Base-by-base conservation (phyloP, 2,329 filamentous ascomycete species). In the Claviceps purpurea region DNA sequence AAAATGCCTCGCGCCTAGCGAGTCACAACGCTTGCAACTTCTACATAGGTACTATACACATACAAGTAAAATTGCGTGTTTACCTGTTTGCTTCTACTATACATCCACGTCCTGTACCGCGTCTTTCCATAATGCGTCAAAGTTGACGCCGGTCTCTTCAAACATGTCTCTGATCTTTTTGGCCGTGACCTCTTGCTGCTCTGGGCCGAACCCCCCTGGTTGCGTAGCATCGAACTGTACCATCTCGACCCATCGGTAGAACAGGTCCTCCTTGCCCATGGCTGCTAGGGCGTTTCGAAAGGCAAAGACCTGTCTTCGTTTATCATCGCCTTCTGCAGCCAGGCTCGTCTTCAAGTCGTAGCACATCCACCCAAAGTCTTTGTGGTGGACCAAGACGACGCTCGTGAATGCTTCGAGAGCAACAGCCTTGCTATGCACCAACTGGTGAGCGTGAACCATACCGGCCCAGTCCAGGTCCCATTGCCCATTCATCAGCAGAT, bases 171-270 rank as follows among this genome's bases (percentile, higher is more conserved):
- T 80, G 49, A 90, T 87, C 68, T 89, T 83, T 56, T 79, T 71
- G 54, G 88, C 87, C 1, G 86, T 84, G 44, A 74, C 77, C 52
- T 79, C 73, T 68, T 95, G 89, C 61, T 81, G 77, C 63, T 89
- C 85, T 0, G 75, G 71, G 1, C 84, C 86, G 62, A 95, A 94
- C 0, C 87, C 87, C 18, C 84, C 87, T 0, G 89, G 86, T 58
- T 79, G 78, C 39, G 82, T 84, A 43, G 87, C 84, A 69, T 95
- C 89, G 61, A 82, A 94, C 69, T 96, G 89, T 49, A 96, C 82
- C 62, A 94, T 78, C 71, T 96, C 90, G 48, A 95, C 87, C 89
- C 89, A 95, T 52, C 85, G 81, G 70, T 87, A 95, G 70, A 96
- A 96, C 50, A 96, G 67, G 57, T 85, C 82, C 66, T 95, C 90